Evolutionary conservation across 345 rosid species (phyloP), one percentile per base, ranked within the genome.

Genomic region (Salix koriyanagi): DNA sequence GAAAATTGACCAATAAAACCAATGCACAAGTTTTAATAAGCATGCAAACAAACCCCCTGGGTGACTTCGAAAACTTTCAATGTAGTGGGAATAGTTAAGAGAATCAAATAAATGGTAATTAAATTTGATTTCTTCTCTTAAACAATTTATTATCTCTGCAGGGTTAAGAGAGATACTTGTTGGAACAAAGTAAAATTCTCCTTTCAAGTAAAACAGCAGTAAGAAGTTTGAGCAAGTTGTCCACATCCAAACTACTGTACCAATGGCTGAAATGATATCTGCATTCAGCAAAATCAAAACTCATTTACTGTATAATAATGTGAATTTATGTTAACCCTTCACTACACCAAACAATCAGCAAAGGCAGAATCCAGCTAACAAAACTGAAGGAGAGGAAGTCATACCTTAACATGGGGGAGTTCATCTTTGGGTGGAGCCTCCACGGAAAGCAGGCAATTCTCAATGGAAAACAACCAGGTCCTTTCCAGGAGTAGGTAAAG

Each of bases 261-360:
- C 76, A 96, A 89, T 28, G 98, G 99, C 83, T 92, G 97, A 87
- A 96, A 95, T 34, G 97, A 92, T 78, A 96, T 89, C 99, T 96
- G 91, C 94, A 96, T 58, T 71, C 62, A 21, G 66, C 5, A 15
- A 78, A 56, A 7, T 9, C 30, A 28, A 28, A 28, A 28, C 30
- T 28, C 30, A 28, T 28, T 28, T 28, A 28, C 30, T 28, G 30
- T 1, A 28, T 28, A 28, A 28, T 28, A 28, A 28, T 28, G 30
- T 28, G 30, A 30, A 30, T 37, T 25, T 25, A 28, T 68, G 16
- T 25, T 11, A 77, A 18, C 28, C 28, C 28, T 28, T 1, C 28
- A 28, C 28, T 28, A 28, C 28, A 28, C 28, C 28, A 28, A 28
- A 68, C 13, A 67, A 79, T 70, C 62, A 75, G 50, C 69, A 71